Percentiles rank a stretch among this genome's conserved stretches.
Conservation (phyloP, 176 grass and related monocot species). For the barley (Hordeum vulgare) region MorexV3_pseudomolecules_assembly NC_058522.1:13555085-13555584, state of each 20-base stretch:
- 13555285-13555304: neutral
- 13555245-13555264: no score
- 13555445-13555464: conserved; percentile 7
- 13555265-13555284: conserved; percentile 14
- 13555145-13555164: neutral
- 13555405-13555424: conserved; percentile 37
- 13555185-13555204: neutral
- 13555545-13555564: neutral
- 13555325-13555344: conserved; percentile 14
- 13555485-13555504: conserved; percentile 29
- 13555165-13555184: neutral
- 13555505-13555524: conserved; percentile 28
- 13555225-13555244: neutral
- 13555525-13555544: conserved; percentile 22
- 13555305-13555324: no score
- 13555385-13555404: conserved; percentile 25
- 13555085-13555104: neutral
- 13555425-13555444: conserved; percentile 16
- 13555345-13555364: conserved; percentile 32
- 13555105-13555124: neutral
- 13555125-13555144: neutral
- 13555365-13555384: conserved; percentile 28
- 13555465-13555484: conserved; percentile 41
- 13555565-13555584: neutral
- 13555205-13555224: neutral